A percentile compares a stretch with the other conserved stretches of the same genome.
Evolutionary conservation across 2,329 filamentous ascomycete genomes (phyloP).

Genomic region (Aspergillus aculeatus): DNA sequence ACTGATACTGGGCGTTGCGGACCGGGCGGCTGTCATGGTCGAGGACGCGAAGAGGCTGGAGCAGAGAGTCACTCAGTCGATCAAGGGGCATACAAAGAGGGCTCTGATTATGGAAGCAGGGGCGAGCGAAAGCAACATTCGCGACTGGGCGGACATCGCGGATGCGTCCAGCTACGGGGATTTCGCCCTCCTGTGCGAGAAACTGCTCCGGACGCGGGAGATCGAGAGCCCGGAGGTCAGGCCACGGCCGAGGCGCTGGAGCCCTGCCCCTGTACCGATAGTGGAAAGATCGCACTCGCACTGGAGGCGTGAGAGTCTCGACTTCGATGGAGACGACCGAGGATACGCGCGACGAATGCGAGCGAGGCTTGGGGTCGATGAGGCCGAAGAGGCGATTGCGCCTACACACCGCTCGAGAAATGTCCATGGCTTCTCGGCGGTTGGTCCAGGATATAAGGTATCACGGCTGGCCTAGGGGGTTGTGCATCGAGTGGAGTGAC

Average conservation of each 20-base stretch:
- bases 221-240: neutral
- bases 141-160: constrained; percentile 4
- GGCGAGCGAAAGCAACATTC: neutral
- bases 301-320: neutral
- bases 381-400: neutral
- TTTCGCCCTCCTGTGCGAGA: neutral
- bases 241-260: neutral
- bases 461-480: constrained; percentile 1
- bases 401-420: neutral
- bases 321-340: neutral
- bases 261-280: neutral
- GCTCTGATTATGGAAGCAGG: constrained; percentile 3
- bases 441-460: constrained; percentile 6
- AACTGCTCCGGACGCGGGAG: neutral
- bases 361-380: neutral
- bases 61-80: neutral
- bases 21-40: constrained; percentile 1
- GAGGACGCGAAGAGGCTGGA: neutral
- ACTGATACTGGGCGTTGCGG: constrained; percentile 5
- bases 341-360: neutral
- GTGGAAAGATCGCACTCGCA: neutral
- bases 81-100: neutral
- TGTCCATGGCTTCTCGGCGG: neutral
- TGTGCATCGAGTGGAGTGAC: neutral
- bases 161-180: neutral